Percentiles rank a stretch among this genome's conserved stretches.
Evolutionary conservation across 768 basidiomycete genomes (phyloP).

Genomic region (Chalciporus pseudorubinellus): DNA sequence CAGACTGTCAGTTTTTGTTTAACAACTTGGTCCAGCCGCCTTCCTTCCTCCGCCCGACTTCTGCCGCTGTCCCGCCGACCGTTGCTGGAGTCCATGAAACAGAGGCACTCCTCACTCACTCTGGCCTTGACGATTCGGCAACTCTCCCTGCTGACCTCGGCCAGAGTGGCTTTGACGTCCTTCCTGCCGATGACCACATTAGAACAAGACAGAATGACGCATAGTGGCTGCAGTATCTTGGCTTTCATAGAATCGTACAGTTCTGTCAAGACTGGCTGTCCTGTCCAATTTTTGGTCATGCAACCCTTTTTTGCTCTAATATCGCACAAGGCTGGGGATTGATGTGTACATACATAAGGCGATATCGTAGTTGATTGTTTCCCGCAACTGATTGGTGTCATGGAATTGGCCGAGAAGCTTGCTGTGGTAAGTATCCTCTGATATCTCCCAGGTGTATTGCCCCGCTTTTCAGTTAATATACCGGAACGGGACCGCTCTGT

Average conservation of each 20-base stretch:
- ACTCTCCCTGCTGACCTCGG: conserved; percentile 76
- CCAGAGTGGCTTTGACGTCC: conserved; percentile 80
- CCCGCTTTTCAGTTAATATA: conserved; percentile 4
- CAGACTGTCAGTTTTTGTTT: conserved; percentile 68
- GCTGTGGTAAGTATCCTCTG: neutral
- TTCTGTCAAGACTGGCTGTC: too few species aligned
- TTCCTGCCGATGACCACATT: conserved; percentile 48
- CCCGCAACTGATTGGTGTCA: too few species aligned
- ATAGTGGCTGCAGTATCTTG: neutral
- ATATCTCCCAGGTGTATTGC: neutral
- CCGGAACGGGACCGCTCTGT: conserved; percentile 16
- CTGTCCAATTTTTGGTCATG: too few species aligned
- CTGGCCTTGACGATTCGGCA: conserved; percentile 75
- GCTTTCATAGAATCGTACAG: too few species aligned
- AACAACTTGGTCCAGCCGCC: conserved; percentile 76
- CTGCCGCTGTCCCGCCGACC: conserved; percentile 28
- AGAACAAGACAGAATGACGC: conserved; percentile 16
- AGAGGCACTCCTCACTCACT: conserved; percentile 43
- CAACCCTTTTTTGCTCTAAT: neutral
- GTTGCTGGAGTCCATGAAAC: conserved; percentile 55
- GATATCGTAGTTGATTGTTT: neutral
- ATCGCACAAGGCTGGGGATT: neutral
- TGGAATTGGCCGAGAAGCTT: neutral
- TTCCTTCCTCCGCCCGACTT: conserved; percentile 51
- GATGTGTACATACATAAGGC: neutral